phyloP scores from a whole-genome alignment of 257 asterid species.

The Solanum pinnatisectum region DNA sequence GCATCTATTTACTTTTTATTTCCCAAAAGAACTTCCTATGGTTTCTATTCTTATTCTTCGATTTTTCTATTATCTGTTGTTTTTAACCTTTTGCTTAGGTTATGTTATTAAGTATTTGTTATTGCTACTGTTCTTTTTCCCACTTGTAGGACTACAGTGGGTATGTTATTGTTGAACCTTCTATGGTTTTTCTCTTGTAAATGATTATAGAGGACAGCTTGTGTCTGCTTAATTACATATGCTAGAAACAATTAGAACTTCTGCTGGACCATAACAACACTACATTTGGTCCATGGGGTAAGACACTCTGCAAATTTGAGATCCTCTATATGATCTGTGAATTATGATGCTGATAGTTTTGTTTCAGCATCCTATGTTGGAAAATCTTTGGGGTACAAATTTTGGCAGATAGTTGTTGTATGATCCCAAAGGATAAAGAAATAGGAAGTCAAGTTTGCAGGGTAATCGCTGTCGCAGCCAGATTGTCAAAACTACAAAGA shows the following conservation, averaged over 20 bases:
- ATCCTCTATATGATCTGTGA: neutral
- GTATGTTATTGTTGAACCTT: neutral
- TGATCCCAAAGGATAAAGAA: neutral
- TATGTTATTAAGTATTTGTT: neutral
- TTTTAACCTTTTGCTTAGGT: neutral
- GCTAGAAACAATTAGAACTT: neutral
- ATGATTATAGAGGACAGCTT: neutral
- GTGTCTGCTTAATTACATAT: neutral
- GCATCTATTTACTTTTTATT: neutral
- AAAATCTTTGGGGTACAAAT: neutral
- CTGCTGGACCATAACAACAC: neutral
- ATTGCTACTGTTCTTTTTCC: neutral
- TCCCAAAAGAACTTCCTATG: neutral
- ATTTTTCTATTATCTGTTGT: neutral
- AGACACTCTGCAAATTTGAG: neutral
- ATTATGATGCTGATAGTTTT: neutral
- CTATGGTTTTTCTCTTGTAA: neutral
- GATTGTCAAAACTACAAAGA: neutral
- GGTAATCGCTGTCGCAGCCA: neutral
- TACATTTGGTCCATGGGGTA: neutral
- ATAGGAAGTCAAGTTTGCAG: neutral
- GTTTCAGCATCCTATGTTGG: neutral
- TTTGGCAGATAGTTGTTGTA: neutral
- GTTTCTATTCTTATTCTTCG: neutral
- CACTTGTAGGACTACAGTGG: neutral